Evolutionary conservation across 495 filamentous ascomycete genomes (phyloP), one percentile per base, ranked within the genome.

Genomic region (Aspergillus olivimuriae): DNA sequence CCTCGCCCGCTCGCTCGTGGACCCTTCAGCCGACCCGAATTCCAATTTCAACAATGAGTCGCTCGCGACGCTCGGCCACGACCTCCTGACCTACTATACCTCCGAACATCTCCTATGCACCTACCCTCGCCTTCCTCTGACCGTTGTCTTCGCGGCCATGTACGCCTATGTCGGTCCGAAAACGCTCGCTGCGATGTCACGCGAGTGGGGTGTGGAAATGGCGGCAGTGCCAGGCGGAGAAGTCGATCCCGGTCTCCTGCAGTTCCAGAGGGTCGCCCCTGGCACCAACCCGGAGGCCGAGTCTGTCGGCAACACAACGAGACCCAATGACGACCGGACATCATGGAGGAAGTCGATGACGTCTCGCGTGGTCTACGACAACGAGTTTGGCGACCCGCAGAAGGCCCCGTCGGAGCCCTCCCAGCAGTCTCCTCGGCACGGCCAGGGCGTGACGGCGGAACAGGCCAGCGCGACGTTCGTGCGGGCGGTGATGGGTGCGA

Each of bases 221-320:
- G 92, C 86, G 12, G 84, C 86, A 6, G 80, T 76, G 24, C 91
- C 92, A 1, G 90, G 89, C 16, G 82, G 77, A 34, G 87, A 97
- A 65, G 91, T 97, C 42, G 90, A 98, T 62, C 85, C 91, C 1
- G 94, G 92, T 8, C 68, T 90, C n/a, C 74, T 98, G 31, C 94
- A 97, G 60, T 92, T 87, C 66, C 73, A 69, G 40, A 63, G 77
- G 34, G 38, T 83, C 26, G 62, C 69, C 23, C 76, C 84, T 1
- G 84, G 84, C 11, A 67, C 75, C 20, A 62, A 74, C 26, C 21
- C 66, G n/a, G 28, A 47, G 4, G 43, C 48, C 5, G 46, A 52
- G 19, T 23, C 43, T 2, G 26, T 54, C 15, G 35, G 21, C 7
- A 47, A 48, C 2, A 61, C 63, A 22, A 51, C 53, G 46, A 60